A percentile compares a stretch with the other conserved stretches of the same genome.
Conservation (phyloP, 1,284 basidiomycete genomes). For the Malassezia furfur region DNA sequence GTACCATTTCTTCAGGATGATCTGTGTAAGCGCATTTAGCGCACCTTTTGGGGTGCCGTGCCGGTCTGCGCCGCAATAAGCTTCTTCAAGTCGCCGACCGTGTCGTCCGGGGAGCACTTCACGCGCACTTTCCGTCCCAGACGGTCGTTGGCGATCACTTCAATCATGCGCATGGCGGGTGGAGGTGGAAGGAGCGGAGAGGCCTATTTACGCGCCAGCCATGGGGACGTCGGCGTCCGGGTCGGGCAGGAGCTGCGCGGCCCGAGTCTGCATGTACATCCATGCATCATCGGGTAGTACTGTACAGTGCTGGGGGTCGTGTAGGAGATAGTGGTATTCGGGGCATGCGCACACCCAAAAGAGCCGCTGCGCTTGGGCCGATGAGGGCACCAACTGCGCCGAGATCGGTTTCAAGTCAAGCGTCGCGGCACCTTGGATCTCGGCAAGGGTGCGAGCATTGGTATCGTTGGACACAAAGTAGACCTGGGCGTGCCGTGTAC, state of each 20-base stretch:
- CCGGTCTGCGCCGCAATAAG: conserved; percentile 94
- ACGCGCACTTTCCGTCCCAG: conserved; percentile 68
- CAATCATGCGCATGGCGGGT: conserved; percentile 50
- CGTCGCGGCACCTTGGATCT: conserved; percentile 1
- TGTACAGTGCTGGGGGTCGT: background rate
- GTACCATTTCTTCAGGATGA: conserved; percentile 88
- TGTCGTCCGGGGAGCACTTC: conserved; percentile 64
- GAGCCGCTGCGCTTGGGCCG: background rate
- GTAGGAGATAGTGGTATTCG: background rate
- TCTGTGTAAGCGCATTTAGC: conserved; percentile 57
- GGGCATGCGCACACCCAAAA: background rate
- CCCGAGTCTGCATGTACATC: background rate
- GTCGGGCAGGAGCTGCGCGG: background rate
- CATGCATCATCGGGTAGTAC: background rate
- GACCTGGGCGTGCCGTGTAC: background rate
- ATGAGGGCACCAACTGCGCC: background rate
- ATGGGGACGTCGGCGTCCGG: background rate
- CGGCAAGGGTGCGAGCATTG: conserved; percentile 13
- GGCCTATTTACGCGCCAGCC: background rate
- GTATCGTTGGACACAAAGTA: conserved; percentile 13
- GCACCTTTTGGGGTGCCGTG: conserved; percentile 57
- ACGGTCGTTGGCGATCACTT: conserved; percentile 95
- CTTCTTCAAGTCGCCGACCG: conserved; percentile 90
- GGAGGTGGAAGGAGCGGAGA: background rate
- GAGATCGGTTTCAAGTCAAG: background rate